Evolutionary conservation across 805 yeast species (phyloP).

Genomic region (Ogataea pignaliae): DNA sequence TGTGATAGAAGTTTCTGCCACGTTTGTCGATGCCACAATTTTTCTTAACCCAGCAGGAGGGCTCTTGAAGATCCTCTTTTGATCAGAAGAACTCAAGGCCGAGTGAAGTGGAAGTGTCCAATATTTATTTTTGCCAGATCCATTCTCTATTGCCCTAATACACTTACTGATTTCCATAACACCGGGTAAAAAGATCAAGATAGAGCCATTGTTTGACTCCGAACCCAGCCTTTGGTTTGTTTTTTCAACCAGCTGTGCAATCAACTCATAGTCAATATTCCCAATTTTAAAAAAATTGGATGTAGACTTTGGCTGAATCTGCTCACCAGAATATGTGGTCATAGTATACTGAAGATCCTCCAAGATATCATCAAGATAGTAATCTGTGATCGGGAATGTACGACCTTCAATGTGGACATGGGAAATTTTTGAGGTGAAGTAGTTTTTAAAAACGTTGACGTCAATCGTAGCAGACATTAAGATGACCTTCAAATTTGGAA

Average conservation of each 20-base stretch:
- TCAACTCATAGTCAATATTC: conserved; percentile 68
- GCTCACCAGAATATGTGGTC: conserved; percentile 29
- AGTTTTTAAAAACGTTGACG: conserved; percentile 57
- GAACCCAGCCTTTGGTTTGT: conserved; percentile 45
- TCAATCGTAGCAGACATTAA: conserved; percentile 95
- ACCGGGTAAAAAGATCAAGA: conserved; percentile 86
- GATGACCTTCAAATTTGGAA: conserved; percentile 58
- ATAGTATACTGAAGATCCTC: conserved; percentile 53
- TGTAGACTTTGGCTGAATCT: conserved; percentile 54
- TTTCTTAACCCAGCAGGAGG: conserved; percentile 60
- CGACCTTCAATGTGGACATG: conserved; percentile 88
- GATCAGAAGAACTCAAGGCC: conserved; percentile 78
- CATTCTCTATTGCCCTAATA: conserved; percentile 33
- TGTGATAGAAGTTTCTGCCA: conserved; percentile 96
- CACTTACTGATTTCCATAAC: conserved; percentile 78
- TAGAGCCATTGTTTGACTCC: conserved; percentile 57
- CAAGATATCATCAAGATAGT: conserved; percentile 65
- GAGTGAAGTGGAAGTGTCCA: conserved; percentile 80
- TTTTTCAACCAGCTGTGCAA: conserved; percentile 49
- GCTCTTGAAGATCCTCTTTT: conserved; percentile 62
- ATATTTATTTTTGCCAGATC: conserved; percentile 17
- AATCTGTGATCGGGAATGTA: conserved; percentile 85
- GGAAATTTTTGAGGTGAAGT: conserved; percentile 50
- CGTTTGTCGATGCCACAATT: conserved; percentile 84
- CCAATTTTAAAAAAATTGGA: conserved; percentile 64